phyloP scores from a whole-genome alignment of 495 filamentous ascomycete species.

The Aspergillus homomorphus region DNA sequence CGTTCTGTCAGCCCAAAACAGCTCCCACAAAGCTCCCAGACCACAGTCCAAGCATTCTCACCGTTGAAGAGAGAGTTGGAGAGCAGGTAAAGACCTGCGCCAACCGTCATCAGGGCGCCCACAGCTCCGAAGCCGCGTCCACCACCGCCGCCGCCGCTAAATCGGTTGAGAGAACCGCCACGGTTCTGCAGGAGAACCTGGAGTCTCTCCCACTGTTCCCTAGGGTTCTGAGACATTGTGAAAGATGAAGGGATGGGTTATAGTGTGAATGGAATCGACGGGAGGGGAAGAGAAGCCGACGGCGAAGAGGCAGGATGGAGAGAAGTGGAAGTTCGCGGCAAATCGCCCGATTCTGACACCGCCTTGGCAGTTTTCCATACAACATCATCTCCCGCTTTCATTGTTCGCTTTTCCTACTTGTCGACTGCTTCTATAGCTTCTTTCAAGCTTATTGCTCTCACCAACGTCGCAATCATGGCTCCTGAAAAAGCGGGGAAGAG shows the following conservation, averaged over 20 bases:
- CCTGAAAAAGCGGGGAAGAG: constrained; percentile 57
- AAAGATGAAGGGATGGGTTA: constrained; percentile 4
- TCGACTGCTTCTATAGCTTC: not conserved
- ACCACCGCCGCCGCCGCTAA: constrained; percentile 48
- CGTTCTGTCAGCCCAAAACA: constrained; percentile 9
- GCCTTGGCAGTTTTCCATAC: constrained; percentile 13
- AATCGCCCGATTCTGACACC: constrained; percentile 23
- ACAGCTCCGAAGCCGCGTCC: constrained; percentile 39
- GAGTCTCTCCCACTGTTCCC: constrained; percentile 62
- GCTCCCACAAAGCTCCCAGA: not conserved
- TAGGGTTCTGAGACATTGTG: constrained; percentile 57
- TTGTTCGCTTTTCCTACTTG: not conserved
- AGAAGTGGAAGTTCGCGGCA: constrained; percentile 23
- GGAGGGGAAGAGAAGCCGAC: constrained; percentile 22
- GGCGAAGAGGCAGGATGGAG: constrained; percentile 14
- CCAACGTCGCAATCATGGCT: constrained; percentile 42
- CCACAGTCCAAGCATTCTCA: constrained; percentile 23
- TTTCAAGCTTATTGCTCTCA: not conserved
- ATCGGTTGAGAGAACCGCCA: constrained; percentile 28
- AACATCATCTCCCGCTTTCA: not conserved
- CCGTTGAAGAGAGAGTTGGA: constrained; percentile 96
- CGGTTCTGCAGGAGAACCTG: constrained; percentile 59
- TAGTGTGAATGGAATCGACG: constrained; percentile 19
- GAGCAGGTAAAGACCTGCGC: constrained; percentile 59
- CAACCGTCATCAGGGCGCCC: constrained; percentile 58